Percentiles rank a stretch among this genome's conserved stretches.
Conservation (phyloP, 352 stramenopile genomes). For the Peronospora destructor region DNA sequence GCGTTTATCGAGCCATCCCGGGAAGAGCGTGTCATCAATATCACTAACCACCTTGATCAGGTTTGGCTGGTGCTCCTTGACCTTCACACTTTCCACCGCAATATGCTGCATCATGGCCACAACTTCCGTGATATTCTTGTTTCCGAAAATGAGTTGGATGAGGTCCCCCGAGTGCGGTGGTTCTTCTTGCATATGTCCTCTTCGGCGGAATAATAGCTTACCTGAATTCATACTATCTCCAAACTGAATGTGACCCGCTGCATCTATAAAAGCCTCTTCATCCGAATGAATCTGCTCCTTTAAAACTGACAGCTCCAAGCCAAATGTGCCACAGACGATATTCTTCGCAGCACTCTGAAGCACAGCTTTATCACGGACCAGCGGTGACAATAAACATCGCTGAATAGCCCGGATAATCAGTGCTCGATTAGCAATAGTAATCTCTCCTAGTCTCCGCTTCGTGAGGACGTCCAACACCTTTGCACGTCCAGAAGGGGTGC, state of each 20-base stretch:
- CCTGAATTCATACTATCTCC: constrained; percentile 9
- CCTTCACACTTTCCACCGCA: constrained; percentile 63
- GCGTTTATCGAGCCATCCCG: constrained; percentile 66
- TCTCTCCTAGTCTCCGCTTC: constrained; percentile 51
- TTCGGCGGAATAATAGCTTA: constrained; percentile 10
- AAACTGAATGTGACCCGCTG: constrained; percentile 25
- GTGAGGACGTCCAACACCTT: constrained; percentile 78
- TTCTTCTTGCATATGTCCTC: constrained; percentile 26
- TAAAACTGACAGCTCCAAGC: constrained; percentile 58
- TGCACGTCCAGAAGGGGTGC: constrained; percentile 44
- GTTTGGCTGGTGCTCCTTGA: constrained; percentile 43
- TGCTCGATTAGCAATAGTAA: constrained; percentile 67
- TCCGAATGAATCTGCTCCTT: constrained; percentile 76
- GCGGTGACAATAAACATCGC: constrained; percentile 57
- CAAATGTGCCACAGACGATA: constrained; percentile 62
- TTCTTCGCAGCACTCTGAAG: constrained; percentile 64
- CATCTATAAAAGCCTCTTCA: constrained; percentile 43
- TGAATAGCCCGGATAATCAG: constrained; percentile 78
- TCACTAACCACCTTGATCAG: constrained; percentile 85
- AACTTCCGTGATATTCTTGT: constrained; percentile 75
- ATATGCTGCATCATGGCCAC: constrained; percentile 83
- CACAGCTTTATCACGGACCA: constrained; percentile 58
- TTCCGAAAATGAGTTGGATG: constrained; percentile 67
- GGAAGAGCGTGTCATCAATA: constrained; percentile 80
- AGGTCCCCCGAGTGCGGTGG: constrained; percentile 62